Conservation (phyloP, 1,284 basidiomycete species). For the Puccinia coronata region DNA sequence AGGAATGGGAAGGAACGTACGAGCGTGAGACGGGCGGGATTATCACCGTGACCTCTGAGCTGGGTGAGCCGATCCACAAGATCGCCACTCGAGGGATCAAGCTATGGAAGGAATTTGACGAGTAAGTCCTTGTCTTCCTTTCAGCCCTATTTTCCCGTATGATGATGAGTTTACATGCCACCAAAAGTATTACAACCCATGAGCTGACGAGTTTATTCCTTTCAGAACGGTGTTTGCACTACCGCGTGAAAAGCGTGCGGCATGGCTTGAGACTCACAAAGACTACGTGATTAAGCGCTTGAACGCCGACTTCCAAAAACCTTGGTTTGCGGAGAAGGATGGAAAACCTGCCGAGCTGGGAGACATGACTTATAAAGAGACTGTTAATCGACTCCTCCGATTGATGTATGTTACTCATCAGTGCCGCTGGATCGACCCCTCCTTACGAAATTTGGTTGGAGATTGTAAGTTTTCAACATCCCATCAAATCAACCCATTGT, state of each 20-base stretch:
- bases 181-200: too few species aligned
- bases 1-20: conserved; percentile 93
- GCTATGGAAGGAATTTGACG: conserved; percentile 97
- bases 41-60: conserved; percentile 93
- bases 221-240: conserved; percentile 78
- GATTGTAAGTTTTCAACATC: conserved; percentile 65
- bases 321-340: conserved; percentile 84
- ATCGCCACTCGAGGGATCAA: conserved; percentile 94
- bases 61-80: conserved; percentile 99
- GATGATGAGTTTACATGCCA: too few species aligned
- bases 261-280: conserved; percentile 83
- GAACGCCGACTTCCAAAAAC: conserved; percentile 91
- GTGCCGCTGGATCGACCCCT: conserved; percentile 87
- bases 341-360: conserved; percentile 79
- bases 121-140: conserved; percentile 58
- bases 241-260: conserved; percentile 86
- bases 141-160: too few species aligned
- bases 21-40: conserved; percentile 91
- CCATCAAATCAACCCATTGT: too few species aligned
- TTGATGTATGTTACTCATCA: conserved; percentile 92
- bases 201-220: too few species aligned
- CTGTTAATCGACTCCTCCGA: conserved; percentile 82
- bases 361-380: conserved; percentile 99
- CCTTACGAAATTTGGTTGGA: conserved; percentile 90
- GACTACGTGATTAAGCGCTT: conserved; percentile 87